Percentiles rank a stretch among this genome's conserved stretches.
Conservation (phyloP, 2,329 filamentous ascomycete species). For the Aspergillus japonicus region DNA sequence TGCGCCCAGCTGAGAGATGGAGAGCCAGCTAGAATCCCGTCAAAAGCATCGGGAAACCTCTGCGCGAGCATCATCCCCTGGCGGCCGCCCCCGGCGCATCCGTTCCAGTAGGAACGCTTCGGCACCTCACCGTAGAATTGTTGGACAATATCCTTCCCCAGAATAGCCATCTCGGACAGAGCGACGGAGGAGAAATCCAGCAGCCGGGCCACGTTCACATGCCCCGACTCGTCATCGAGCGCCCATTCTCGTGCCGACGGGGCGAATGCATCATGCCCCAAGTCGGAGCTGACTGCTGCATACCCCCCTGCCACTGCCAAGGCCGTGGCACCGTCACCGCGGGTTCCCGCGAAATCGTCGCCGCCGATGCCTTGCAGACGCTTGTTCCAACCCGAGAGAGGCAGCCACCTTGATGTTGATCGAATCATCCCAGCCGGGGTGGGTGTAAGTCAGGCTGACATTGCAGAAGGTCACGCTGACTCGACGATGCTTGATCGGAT, state of each 20-base stretch:
- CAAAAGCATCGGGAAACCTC: slow-evolving; percentile 55
- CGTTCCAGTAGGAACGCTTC: slow-evolving; percentile 21
- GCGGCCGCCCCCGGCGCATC: slow-evolving; percentile 25
- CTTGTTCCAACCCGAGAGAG: slow-evolving; percentile 4
- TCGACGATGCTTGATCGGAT: neutral
- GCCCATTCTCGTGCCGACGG: neutral
- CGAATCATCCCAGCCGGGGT: neutral
- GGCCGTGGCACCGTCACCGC: neutral
- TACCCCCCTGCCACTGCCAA: slow-evolving; percentile 7
- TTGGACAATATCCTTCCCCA: slow-evolving; percentile 29
- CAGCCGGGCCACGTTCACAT: slow-evolving; percentile 27
- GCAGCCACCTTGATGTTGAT: slow-evolving; percentile 10
- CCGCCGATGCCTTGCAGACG: slow-evolving; percentile 10
- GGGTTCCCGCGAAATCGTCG: slow-evolving; percentile 2
- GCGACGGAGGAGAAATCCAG: slow-evolving; percentile 35
- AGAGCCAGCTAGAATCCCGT: slow-evolving; percentile 54
- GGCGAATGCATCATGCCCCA: neutral
- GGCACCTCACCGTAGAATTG: slow-evolving; percentile 30
- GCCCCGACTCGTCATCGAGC: neutral
- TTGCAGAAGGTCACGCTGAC: slow-evolving; percentile 1
- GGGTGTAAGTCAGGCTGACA: slow-evolving; percentile 6
- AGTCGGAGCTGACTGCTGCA: slow-evolving; percentile 9
- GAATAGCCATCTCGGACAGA: slow-evolving; percentile 34
- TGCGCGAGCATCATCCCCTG: slow-evolving; percentile 44
- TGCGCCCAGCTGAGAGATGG: slow-evolving; percentile 43